Conservation (phyloP, 2,329 filamentous ascomycete genomes). For the Stagonosporopsis cucurbitacearum region DNA sequence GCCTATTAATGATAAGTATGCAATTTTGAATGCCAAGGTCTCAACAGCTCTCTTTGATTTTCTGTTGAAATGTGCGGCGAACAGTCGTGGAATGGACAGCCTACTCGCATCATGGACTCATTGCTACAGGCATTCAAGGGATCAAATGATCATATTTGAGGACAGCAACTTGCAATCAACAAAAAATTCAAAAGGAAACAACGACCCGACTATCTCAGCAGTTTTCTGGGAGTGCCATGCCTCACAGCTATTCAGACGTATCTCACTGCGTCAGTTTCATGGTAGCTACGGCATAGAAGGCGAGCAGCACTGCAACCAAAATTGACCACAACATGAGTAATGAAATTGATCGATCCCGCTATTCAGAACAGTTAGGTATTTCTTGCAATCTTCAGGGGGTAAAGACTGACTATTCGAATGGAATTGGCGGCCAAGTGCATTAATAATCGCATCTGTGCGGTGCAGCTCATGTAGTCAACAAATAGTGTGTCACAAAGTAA, state of each 20-base stretch:
- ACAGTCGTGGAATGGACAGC: no score
- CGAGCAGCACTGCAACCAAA: conserved; percentile 18
- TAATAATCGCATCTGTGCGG: conserved; percentile 60
- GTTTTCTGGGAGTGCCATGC: conserved; percentile 6
- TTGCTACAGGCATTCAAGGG: conserved; percentile 34
- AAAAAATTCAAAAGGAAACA: conserved; percentile 17
- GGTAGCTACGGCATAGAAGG: conserved; percentile 14
- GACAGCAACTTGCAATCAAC: conserved; percentile 7
- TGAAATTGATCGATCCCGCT: no score
- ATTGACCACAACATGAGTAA: conserved; percentile 24
- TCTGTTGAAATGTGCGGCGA: no score
- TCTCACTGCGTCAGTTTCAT: conserved; percentile 17
- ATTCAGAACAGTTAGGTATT: no score
- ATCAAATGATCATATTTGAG: conserved; percentile 12
- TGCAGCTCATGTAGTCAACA: conserved; percentile 55
- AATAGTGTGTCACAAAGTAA: conserved; percentile 60
- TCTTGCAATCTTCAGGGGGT: no score
- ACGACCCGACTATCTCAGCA: conserved; percentile 18
- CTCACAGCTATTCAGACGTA: conserved; percentile 21
- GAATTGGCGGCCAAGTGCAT: conserved; percentile 64
- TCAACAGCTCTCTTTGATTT: neutral
- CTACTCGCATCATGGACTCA: neutral
- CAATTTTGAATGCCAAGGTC: neutral
- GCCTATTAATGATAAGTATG: conserved; percentile 28
- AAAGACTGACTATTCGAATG: no score